Evolutionary conservation across 129 eudicot species (phyloP).

Genomic region (Chrysanthemum seticuspe): DNA sequence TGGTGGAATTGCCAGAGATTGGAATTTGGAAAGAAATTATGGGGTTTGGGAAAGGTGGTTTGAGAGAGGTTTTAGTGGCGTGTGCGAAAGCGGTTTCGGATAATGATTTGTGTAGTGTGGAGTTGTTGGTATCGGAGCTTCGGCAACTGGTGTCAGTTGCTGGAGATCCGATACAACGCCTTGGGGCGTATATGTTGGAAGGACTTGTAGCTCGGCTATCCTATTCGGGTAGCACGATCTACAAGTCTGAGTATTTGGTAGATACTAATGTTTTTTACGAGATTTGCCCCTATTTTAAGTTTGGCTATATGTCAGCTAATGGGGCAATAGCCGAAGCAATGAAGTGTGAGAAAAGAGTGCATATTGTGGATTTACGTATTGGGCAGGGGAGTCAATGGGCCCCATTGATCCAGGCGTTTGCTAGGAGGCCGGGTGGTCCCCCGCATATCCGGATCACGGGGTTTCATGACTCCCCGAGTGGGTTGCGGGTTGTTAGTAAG

Average conservation of each 20-base stretch:
- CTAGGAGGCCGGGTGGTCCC: slow-evolving; percentile 74
- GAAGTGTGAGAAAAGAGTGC: slow-evolving; percentile 62
- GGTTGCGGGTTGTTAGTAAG: slow-evolving; percentile 48
- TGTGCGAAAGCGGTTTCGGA: slow-evolving; percentile 67
- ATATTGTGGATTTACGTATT: slow-evolving; percentile 66
- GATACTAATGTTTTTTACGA: slow-evolving; percentile 58
- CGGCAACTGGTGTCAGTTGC: slow-evolving; percentile 80
- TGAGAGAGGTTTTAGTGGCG: slow-evolving; percentile 63
- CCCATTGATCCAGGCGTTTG: slow-evolving; percentile 78
- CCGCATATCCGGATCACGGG: slow-evolving; percentile 85
- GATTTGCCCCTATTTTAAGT: slow-evolving; percentile 81
- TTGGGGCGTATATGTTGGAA: slow-evolving; percentile 87
- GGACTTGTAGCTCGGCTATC: slow-evolving; percentile 79
- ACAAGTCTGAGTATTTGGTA: slow-evolving; percentile 54
- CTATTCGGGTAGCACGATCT: slow-evolving; percentile 74
- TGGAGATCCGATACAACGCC: slow-evolving; percentile 76
- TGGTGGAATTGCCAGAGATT: slow-evolving; percentile 43
- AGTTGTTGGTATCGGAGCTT: slow-evolving; percentile 61
- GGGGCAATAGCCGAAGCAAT: slow-evolving; percentile 87
- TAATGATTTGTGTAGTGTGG: slow-evolving; percentile 49
- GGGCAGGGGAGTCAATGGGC: slow-evolving; percentile 92
- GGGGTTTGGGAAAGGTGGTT: slow-evolving; percentile 54
- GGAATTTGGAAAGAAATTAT: slow-evolving; percentile 71
- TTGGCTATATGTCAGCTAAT: slow-evolving; percentile 87
- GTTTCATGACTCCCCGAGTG: slow-evolving; percentile 58